Base-by-base conservation (phyloP, 1,284 basidiomycete species). In the Malassezia restricta region DNA sequence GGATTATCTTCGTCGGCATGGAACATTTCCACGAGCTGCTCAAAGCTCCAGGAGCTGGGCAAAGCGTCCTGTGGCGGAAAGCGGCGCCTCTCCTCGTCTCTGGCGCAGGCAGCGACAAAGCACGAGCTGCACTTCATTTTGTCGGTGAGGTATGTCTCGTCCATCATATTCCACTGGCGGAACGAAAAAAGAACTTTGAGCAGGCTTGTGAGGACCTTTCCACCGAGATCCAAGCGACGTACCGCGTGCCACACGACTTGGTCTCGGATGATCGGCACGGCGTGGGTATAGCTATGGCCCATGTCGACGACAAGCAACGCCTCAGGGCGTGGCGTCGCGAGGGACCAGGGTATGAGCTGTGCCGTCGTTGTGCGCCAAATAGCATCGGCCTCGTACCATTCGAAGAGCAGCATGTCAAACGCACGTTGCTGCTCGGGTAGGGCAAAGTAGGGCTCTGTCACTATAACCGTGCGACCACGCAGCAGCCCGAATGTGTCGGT, bases 161-260 rank as follows among this genome's bases (percentile, higher is more conserved):
- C 89, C 82, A 90, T 89, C 86, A 95, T 88, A 74, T 95, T 89
- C 85, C 87, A 92, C 68, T 96, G 91, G 30, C 88, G 82, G 74
- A 87, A 95, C 9, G 88, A 92, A 9, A 92, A 81, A 44, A 90
- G 79, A 69, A 91, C 87, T 68, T 95, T 94, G 32, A 96, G 79
- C 48, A 92, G 85, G 75, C 94, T 95, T 27, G 91, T 95, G 51
- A 96, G 75, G 11, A 95, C 78, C 75, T 94, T 94, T 46, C 91
- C 91, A 47, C 90, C 90, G 28, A 94, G 81, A 64, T 94, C 88
- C 67, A 95, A 81, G 88, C 88, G 78, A 75, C 83, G 85, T 40
- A 90, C 84, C 38, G 85, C 85, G 51, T 79, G 75, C 82, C 84
- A 86, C 40, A 87, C 75, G 37, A 90, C 78, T 47, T 79, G 74